phyloP scores from a whole-genome alignment of 129 eudicot genomes.

The Escallonia herrerae region DNA sequence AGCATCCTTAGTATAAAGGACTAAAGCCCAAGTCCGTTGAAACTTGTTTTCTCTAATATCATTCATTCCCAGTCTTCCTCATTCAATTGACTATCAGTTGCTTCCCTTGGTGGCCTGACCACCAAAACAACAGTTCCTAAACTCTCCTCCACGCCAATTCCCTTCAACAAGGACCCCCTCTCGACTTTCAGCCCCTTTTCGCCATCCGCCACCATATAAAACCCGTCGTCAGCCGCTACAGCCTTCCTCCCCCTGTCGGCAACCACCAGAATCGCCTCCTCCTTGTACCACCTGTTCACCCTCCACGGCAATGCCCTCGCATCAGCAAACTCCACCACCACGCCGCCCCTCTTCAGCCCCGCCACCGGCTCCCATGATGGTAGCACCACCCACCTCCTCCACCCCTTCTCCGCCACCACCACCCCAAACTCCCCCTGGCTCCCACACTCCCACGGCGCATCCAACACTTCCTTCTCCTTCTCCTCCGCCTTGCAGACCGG shows the following conservation, averaged over 20 bases:
- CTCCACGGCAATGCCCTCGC: slow-evolving; percentile 79
- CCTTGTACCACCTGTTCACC: slow-evolving; percentile 55
- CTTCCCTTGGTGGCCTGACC: slow-evolving; percentile 77
- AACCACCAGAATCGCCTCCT: slow-evolving; percentile 70
- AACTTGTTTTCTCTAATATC: not conserved
- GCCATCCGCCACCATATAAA: slow-evolving; percentile 39
- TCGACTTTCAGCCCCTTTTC: slow-evolving; percentile 56
- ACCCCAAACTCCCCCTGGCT: slow-evolving; percentile 61
- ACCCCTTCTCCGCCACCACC: slow-evolving; percentile 60
- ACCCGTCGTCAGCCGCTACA: slow-evolving; percentile 51
- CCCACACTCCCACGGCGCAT: slow-evolving; percentile 68
- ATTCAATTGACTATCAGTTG: slow-evolving; percentile 29
- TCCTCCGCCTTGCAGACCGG: slow-evolving; percentile 64
- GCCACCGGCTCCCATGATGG: slow-evolving; percentile 76
- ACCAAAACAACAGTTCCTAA: slow-evolving; percentile 71
- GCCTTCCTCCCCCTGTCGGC: slow-evolving; percentile 58
- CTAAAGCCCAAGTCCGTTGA: no score
- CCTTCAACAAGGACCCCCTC: slow-evolving; percentile 57
- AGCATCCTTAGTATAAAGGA: not conserved
- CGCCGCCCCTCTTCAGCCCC: slow-evolving; percentile 55
- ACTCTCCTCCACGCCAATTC: slow-evolving; percentile 37
- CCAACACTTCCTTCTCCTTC: slow-evolving; percentile 45
- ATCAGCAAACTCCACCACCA: slow-evolving; percentile 59
- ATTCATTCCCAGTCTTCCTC: slow-evolving; percentile 74
- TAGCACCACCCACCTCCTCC: slow-evolving; percentile 81